Evolutionary conservation across 108 stramenopile species (phyloP).

Genomic region (Parietichytrium sp.): DNA sequence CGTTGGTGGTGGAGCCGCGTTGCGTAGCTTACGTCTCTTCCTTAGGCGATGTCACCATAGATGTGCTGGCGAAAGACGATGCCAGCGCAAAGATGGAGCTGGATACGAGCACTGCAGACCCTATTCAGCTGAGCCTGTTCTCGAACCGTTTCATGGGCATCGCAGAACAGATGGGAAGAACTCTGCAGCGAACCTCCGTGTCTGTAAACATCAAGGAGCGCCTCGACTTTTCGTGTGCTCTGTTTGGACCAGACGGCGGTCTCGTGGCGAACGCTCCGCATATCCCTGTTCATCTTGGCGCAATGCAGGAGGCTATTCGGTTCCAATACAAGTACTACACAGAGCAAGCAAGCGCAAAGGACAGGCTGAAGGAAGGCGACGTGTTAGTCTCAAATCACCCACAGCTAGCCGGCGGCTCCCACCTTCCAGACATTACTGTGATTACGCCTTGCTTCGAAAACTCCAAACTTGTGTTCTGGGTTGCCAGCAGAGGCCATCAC

Average conservation of each 20-base stretch:
- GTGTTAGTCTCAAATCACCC: slow-evolving; percentile 95
- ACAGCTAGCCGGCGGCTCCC: slow-evolving; percentile 87
- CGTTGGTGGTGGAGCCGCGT: slow-evolving; percentile 86
- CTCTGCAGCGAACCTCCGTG: slow-evolving; percentile 79
- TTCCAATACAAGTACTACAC: slow-evolving; percentile 91
- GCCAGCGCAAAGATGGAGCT: not conserved
- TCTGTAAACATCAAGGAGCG: slow-evolving; percentile 99
- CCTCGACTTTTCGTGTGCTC: slow-evolving; percentile 94
- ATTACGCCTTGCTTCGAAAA: slow-evolving; percentile 90
- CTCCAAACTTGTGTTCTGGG: slow-evolving; percentile 79
- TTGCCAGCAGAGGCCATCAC: slow-evolving; percentile 93
- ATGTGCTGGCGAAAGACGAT: not conserved
- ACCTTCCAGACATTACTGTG: slow-evolving; percentile 94
- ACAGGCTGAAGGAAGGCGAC: slow-evolving; percentile 86
- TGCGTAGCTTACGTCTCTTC: slow-evolving; percentile 79
- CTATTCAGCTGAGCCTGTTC: slow-evolving; percentile 85
- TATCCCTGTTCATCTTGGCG: slow-evolving; percentile 96
- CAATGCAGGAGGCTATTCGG: slow-evolving; percentile 88
- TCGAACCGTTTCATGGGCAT: slow-evolving; percentile 98
- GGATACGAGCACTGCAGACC: slow-evolving; percentile 65
- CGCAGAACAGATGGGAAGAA: slow-evolving; percentile 98
- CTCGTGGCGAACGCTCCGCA: slow-evolving; percentile 98
- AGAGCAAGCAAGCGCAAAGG: slow-evolving; percentile 58
- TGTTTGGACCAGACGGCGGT: slow-evolving; percentile 88
- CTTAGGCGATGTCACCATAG: slow-evolving; percentile 86